Conservation (phyloP, 108 stramenopile species). For the Conticribra guillardii region DNA sequence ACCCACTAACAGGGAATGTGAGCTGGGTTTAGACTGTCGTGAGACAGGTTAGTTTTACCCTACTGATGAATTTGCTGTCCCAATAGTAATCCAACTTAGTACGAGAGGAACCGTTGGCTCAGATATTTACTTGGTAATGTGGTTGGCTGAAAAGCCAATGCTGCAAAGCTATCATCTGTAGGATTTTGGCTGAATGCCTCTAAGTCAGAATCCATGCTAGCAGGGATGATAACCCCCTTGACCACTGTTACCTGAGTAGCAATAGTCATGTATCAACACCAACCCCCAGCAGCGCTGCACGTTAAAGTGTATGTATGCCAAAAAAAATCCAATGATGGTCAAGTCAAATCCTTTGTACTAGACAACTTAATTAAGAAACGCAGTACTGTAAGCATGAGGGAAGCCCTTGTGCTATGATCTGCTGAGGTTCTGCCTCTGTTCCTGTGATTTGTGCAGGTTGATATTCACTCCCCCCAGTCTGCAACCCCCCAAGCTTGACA, state of each 20-base stretch:
- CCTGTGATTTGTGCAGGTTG: slow-evolving; percentile 82
- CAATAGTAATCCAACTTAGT: slow-evolving; percentile 98
- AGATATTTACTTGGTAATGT: slow-evolving; percentile 95
- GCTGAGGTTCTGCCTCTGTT: slow-evolving; percentile 96
- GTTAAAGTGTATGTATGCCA: slow-evolving; percentile 71
- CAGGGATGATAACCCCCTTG: slow-evolving; percentile 85
- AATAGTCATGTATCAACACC: slow-evolving; percentile 69
- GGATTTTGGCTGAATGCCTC: slow-evolving; percentile 96
- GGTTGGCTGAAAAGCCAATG: slow-evolving; percentile 92
- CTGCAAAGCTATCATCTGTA: slow-evolving; percentile 93
- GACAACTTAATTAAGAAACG: slow-evolving; percentile 92
- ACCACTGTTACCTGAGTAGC: slow-evolving; percentile 75
- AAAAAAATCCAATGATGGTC: slow-evolving; percentile 82
- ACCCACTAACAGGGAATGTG: slow-evolving; percentile 96
- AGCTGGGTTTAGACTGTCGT: slow-evolving; percentile 99
- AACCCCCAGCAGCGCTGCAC: slow-evolving; percentile 46
- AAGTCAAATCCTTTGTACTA: slow-evolving; percentile 96
- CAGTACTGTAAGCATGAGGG: slow-evolving; percentile 96
- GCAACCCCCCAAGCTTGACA: too few relatives aligned
- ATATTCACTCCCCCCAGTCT: slow-evolving; percentile 42
- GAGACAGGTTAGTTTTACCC: slow-evolving; percentile 69
- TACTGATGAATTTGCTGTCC: slow-evolving; percentile 67
- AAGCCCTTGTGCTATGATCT: slow-evolving; percentile 97
- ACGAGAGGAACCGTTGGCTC: slow-evolving; percentile 99
- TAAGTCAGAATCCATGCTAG: slow-evolving; percentile 97